These are phyloP conservation scores for Triangularia verruculosa DNA, from an alignment of 2,329 filamentous ascomycete genomes.

Conservation along the genomic window DNA sequence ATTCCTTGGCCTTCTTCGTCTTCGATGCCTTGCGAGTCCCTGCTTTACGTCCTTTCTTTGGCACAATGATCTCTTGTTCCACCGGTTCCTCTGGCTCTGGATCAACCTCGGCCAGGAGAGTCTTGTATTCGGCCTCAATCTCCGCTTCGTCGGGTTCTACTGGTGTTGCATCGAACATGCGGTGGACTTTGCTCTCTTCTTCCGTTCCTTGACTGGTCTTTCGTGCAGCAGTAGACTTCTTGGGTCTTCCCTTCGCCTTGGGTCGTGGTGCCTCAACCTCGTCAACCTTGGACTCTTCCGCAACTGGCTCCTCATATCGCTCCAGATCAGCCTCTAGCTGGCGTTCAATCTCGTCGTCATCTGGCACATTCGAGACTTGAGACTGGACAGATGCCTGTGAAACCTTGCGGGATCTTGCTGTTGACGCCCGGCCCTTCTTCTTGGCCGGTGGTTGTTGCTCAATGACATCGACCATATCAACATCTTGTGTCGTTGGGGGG, in stretches of 20 bases:
- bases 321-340: constrained; percentile 65
- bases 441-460: constrained; percentile 34
- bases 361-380: constrained; percentile 46
- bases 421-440: constrained; percentile 48
- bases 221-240: constrained; percentile 28
- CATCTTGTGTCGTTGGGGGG: constrained; percentile 39
- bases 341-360: constrained; percentile 65
- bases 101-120: constrained; percentile 50
- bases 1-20: constrained; percentile 45
- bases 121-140: constrained; percentile 50
- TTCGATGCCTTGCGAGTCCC: constrained; percentile 52
- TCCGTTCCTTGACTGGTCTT: constrained; percentile 31
- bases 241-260: constrained; percentile 31
- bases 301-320: constrained; percentile 50
- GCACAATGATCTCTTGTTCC: constrained; percentile 41
- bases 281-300: constrained; percentile 46
- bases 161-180: constrained; percentile 52
- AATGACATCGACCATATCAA: constrained; percentile 40
- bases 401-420: constrained; percentile 44
- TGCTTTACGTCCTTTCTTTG: constrained; percentile 55
- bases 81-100: constrained; percentile 33
- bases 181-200: constrained; percentile 38
- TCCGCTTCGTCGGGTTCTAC: constrained; percentile 45
- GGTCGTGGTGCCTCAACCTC: constrained; percentile 40
- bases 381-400: constrained; percentile 48